Evolutionary conservation across 2,329 filamentous ascomycete species (phyloP), one percentile per base, ranked within the genome.

Genomic region (Penicillium brevicompactum): DNA sequence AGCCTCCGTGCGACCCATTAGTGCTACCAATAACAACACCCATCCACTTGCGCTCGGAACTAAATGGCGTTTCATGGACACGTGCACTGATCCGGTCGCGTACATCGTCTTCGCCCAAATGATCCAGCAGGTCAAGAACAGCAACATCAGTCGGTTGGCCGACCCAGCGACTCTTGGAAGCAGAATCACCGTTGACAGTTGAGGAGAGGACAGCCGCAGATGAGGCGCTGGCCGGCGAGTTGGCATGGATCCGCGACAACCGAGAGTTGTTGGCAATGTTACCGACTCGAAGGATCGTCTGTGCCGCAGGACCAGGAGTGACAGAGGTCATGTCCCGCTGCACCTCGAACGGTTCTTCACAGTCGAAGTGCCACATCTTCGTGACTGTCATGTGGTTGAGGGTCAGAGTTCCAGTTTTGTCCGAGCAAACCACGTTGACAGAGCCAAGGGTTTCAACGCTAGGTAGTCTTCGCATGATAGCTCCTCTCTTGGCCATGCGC

Each of bases 371-470:
- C 94, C 94, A 99, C 80, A 99, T 87, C 69, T 94, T 96, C 14
- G 92, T 92, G 0, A 92, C 92, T 1, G 94, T 96, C 94, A 99
- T 97, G 71, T 99, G 94, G 70, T 97, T 99, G 70, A 92, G 92
- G 0, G 94, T 99, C 57, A 99, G 78, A 1, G 94, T 99, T 31
- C 93, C 91, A 42, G 94, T 99, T 78, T 99, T 99, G 80, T 99
- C 94, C 64, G 92, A 97, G 78, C 95, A 99, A 6, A 99, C 91
- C n/a, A 99, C 92, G 67, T 97, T 99, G 56, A 99, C 94, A n/a
- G 92, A 97, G 8, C 95, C 95, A 5, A 99, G 78, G 0, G 94
- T 99, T 73, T 99, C 94, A 8, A 99, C 95, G 74, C 94, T 97
- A 21, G 95, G 95, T 76, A 99, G 88, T 69, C 90, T 88, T 63